A percentile compares a stretch with the other conserved stretches of the same genome.
Conservation (phyloP, 371 early-diverging fungal genomes). For the Mortierella sp. region DNA sequence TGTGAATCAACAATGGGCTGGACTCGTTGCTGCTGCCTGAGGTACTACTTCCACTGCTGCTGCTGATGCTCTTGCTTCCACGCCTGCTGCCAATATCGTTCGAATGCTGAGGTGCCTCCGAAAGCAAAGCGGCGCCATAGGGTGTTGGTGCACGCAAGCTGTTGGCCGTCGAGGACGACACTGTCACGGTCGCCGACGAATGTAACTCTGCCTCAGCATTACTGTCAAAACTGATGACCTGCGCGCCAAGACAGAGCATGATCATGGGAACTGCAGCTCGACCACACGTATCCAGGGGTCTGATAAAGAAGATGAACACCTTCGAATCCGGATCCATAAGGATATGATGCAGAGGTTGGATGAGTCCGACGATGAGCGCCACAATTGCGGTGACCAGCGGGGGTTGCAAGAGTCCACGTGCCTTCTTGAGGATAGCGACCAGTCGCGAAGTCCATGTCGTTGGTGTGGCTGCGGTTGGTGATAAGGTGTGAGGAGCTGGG, state of each 20-base stretch:
- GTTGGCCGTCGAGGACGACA: not conserved
- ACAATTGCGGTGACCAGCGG: constrained; percentile 74
- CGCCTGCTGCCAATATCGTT: not conserved
- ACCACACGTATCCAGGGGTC: constrained; percentile 75
- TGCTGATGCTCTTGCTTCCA: not conserved
- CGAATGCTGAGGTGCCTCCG: not conserved
- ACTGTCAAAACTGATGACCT: constrained; percentile 62
- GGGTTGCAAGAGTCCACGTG: constrained; percentile 66
- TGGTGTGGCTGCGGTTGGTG: constrained; percentile 1
- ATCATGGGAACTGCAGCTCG: constrained; percentile 78
- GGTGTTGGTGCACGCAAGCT: not conserved
- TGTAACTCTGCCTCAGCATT: not conserved
- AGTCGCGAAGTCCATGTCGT: not conserved
- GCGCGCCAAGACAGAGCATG: constrained; percentile 78
- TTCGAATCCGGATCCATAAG: constrained; percentile 64
- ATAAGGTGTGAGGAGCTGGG: not conserved
- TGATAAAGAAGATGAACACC: constrained; percentile 68
- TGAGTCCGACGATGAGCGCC: constrained; percentile 69
- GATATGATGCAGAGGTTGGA: constrained; percentile 36
- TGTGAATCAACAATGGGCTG: not conserved
- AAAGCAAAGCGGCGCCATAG: not conserved
- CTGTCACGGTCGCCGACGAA: not conserved
- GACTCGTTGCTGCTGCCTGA: not conserved
- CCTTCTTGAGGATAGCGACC: constrained; percentile 19
- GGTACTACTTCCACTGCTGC: not conserved